Percentiles rank a stretch among this genome's conserved stretches.
Evolutionary conservation across 2,329 filamentous ascomycete species (phyloP).

Genomic region (Aotearoamyces nothofagi): DNA sequence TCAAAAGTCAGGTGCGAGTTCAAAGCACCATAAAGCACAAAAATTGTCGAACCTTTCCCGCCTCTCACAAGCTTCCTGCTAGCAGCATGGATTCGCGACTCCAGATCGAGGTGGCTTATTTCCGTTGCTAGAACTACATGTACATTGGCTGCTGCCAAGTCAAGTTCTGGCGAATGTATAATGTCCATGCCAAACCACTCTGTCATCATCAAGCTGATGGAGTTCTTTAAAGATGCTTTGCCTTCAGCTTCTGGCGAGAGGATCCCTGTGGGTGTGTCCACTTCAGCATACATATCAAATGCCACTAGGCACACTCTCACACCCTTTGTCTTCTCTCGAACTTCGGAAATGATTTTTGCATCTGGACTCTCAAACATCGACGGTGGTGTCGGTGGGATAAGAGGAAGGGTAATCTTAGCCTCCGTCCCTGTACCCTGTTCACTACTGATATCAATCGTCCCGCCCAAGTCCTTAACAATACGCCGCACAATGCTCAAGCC

Average conservation of each 20-base stretch:
- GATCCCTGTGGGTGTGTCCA: constrained; percentile 18
- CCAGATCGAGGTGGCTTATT: too few species aligned
- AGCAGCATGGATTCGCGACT: too few species aligned
- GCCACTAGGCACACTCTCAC: constrained; percentile 11
- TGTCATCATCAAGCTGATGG: neutral
- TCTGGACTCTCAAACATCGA: constrained; percentile 5
- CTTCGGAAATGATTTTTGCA: constrained; percentile 6
- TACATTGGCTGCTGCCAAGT: neutral
- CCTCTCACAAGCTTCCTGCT: constrained; percentile 7
- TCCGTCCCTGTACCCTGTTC: constrained; percentile 37
- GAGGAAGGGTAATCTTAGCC: constrained; percentile 20
- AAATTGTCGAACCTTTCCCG: constrained; percentile 7
- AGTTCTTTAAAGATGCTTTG: neutral
- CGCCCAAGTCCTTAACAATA: constrained; percentile 43
- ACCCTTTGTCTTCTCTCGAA: constrained; percentile 7
- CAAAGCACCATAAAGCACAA: constrained; percentile 13
- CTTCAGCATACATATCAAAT: constrained; percentile 17
- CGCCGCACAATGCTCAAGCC: constrained; percentile 47
- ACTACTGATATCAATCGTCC: constrained; percentile 40
- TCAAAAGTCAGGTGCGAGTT: constrained; percentile 10
- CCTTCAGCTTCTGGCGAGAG: constrained; percentile 4
- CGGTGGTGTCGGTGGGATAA: constrained; percentile 5
- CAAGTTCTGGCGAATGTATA: neutral
- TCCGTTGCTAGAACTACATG: too few species aligned
- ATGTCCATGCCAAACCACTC: constrained; percentile 1